Base-by-base conservation (phyloP, 441 rosid species). In the Viola pubescens region DNA sequence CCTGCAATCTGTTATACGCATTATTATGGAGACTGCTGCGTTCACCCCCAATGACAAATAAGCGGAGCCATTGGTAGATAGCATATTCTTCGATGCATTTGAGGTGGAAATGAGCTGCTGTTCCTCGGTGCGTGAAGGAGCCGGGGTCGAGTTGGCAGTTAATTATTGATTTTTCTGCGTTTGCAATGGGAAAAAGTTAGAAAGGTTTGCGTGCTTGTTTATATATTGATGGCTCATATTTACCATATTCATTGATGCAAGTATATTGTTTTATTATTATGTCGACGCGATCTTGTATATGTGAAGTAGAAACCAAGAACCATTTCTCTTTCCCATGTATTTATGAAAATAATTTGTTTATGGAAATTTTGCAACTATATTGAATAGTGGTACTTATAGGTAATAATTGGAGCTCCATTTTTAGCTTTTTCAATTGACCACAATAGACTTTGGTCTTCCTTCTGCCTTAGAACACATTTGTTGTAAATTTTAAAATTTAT, bases 11-110 rank as follows among this genome's bases (percentile, higher is more conserved):
- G 11, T 48, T 14, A 7, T 26, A 14, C 38, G 16, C 34, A 44
- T 60, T 55, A 51, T 58, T 47, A 56, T 14, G 47, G 53, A 61
- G 65, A 60, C 57, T 60, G 12, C 51, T n/a, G 72, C 26, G 2
- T 26, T 26, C 3, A 51, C 52, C 26, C 19, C 60, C 19, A 34
- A 40, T 48, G 51, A 65, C 38, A 56, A 55, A 2, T 0, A 39
- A 46, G 37, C 14, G 7, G 66, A 72, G 66, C 53, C 8, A 9
- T 46, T 46, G 49, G 49, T 46, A 8, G n/a, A 46, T 46, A 9
- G n/a, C 1, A 26, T 26, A 26, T 26, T 26, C 34, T 26, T 26
- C 2, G 34, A 26, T 26, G 34, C 34, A 26, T 26, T 26, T 26
- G 34, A 26, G 34, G 34, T 26, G 34, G 34, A 26, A 46, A 3